Evolutionary conservation across 768 basidiomycete species (phyloP).

Genomic region (Boletellus sp.): DNA sequence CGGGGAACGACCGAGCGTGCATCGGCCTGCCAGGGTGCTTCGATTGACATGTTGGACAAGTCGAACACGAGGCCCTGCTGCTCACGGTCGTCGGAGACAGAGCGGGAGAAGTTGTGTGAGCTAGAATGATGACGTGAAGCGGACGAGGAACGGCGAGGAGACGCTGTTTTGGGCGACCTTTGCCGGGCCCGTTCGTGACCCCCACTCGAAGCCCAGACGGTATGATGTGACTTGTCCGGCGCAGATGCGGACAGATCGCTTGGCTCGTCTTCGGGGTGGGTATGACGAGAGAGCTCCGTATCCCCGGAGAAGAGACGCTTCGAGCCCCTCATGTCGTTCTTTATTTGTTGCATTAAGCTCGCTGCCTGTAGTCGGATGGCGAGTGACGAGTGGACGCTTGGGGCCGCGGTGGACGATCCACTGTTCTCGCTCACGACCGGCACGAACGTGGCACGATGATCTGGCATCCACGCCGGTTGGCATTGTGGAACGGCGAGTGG

Average conservation of each 20-base stretch:
- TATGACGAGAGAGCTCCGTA: constrained; percentile 49
- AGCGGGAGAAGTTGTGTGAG: constrained; percentile 40
- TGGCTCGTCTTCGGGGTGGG: constrained; percentile 15
- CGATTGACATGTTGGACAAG: constrained; percentile 43
- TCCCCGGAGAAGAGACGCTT: constrained; percentile 72
- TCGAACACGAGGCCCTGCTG: constrained; percentile 34
- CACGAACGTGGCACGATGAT: constrained; percentile 8
- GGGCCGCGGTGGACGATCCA: constrained; percentile 29
- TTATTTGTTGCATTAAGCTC: constrained; percentile 81
- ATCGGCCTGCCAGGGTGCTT: constrained; percentile 32
- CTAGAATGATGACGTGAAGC: constrained; percentile 39
- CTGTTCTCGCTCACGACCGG: constrained; percentile 17
- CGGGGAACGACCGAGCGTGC: constrained; percentile 12
- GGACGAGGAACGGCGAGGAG: constrained; percentile 33
- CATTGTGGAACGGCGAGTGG: not conserved
- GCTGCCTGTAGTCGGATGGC: constrained; percentile 75
- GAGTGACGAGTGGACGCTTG: constrained; percentile 52
- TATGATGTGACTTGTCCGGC: constrained; percentile 23
- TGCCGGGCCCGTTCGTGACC: constrained; percentile 27
- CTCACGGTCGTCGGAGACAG: constrained; percentile 41
- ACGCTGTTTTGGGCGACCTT: constrained; percentile 22
- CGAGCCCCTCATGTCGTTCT: constrained; percentile 63
- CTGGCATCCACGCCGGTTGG: constrained; percentile 9
- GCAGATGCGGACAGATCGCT: constrained; percentile 11
- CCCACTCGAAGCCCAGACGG: constrained; percentile 24